These are phyloP conservation scores for Candida andamanensis DNA, from an alignment of 805 yeast species.

Conservation along the genomic window DNA sequence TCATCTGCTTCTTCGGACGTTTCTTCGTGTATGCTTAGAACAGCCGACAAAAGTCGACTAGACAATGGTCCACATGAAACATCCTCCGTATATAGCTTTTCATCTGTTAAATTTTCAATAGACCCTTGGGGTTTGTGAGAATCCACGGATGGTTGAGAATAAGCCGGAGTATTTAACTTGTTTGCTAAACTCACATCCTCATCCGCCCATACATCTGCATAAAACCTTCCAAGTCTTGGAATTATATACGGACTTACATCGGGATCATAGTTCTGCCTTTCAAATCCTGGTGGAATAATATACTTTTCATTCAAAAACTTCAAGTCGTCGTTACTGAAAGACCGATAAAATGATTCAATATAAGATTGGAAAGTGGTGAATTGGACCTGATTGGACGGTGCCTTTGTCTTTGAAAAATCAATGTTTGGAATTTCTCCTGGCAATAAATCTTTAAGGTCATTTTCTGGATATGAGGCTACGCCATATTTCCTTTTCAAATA, in stretches of 20 bases:
- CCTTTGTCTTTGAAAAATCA: slow-evolving; percentile 77
- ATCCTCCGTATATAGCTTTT: slow-evolving; percentile 61
- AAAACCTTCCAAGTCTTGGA: slow-evolving; percentile 81
- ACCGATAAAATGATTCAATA: slow-evolving; percentile 79
- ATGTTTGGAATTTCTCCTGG: slow-evolving; percentile 87
- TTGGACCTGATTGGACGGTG: slow-evolving; percentile 79
- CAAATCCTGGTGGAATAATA: slow-evolving; percentile 49
- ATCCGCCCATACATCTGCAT: slow-evolving; percentile 80
- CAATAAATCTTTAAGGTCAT: slow-evolving; percentile 64
- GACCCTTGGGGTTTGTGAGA: slow-evolving; percentile 55
- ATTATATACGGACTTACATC: slow-evolving; percentile 65
- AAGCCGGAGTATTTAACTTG: slow-evolving; percentile 45
- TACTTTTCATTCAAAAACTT: slow-evolving; percentile 61
- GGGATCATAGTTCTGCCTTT: slow-evolving; percentile 53
- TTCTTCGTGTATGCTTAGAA: slow-evolving; percentile 45
- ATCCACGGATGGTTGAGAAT: slow-evolving; percentile 37
- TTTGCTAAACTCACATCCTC: slow-evolving; percentile 55
- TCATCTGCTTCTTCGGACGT: slow-evolving; percentile 16
- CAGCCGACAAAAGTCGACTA: slow-evolving; percentile 76
- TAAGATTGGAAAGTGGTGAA: slow-evolving; percentile 81
- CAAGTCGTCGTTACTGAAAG: slow-evolving; percentile 75
- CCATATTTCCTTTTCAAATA: slow-evolving; percentile 72
- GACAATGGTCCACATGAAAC: slow-evolving; percentile 90
- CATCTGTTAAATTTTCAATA: slow-evolving; percentile 54
- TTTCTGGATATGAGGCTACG: slow-evolving; percentile 84